phyloP scores from a whole-genome alignment of 805 yeast genomes.

The Phaffomyces thermotolerans region DNA sequence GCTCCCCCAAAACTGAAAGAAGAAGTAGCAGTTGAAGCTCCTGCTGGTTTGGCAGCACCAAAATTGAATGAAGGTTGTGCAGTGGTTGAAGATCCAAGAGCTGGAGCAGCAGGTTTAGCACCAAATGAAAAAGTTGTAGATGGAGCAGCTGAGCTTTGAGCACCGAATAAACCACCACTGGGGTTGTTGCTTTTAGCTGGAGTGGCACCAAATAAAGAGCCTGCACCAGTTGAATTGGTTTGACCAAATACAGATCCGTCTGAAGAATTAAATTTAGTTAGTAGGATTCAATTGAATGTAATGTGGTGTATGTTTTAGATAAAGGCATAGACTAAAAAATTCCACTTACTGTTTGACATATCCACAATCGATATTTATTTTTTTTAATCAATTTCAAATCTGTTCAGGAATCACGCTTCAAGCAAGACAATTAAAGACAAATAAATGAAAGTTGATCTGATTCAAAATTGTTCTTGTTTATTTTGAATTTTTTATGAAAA shows the following conservation, averaged over 20 bases:
- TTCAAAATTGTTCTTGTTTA: too few species aligned
- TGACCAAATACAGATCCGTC: slow-evolving; percentile 14
- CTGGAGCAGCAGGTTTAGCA: slow-evolving; percentile 1
- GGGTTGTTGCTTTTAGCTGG: slow-evolving; percentile 13
- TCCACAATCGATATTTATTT: too few species aligned
- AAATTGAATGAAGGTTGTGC: slow-evolving; percentile 18
- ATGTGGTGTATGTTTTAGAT: neutral
- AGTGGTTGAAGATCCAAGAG: neutral
- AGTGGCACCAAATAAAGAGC: slow-evolving; percentile 21
- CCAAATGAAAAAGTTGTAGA: neutral
- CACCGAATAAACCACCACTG: slow-evolving; percentile 1
- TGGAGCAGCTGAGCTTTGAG: neutral
- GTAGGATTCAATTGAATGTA: too few species aligned
- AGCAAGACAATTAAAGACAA: too few species aligned
- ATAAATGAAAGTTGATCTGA: too few species aligned
- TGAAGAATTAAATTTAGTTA: too few species aligned
- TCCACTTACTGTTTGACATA: too few species aligned
- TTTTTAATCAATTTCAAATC: too few species aligned
- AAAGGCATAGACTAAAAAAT: neutral
- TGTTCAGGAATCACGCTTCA: too few species aligned
- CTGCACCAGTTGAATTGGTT: slow-evolving; percentile 16
- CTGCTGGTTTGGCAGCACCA: slow-evolving; percentile 1
- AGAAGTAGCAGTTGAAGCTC: neutral
- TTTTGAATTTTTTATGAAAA: too few species aligned
- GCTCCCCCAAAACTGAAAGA: neutral